phyloP scores from a whole-genome alignment of 495 filamentous ascomycete genomes.

The Pyronema omphalodes region DNA sequence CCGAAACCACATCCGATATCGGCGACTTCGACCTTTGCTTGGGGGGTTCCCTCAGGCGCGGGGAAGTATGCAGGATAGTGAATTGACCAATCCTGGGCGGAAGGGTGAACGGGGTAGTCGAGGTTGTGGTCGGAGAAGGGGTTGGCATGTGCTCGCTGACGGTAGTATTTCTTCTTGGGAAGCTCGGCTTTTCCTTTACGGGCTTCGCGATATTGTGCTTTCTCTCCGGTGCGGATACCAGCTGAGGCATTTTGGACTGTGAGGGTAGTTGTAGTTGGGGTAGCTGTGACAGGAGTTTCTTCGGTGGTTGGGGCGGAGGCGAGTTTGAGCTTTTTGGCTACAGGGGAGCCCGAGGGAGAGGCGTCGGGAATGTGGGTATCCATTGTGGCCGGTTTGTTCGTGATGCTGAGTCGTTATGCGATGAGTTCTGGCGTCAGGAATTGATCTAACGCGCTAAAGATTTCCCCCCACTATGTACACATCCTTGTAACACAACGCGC shows the following conservation, averaged over 20 bases:
- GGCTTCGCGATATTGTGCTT: constrained; percentile 17
- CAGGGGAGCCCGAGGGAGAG: too few relatives aligned
- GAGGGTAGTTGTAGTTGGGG: too few relatives aligned
- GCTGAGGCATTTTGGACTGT: neutral
- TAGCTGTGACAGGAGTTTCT: neutral
- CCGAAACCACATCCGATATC: constrained; percentile 97
- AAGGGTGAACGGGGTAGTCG: constrained; percentile 63
- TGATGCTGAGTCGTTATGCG: too few relatives aligned
- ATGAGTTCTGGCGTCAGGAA: too few relatives aligned
- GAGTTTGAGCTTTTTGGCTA: neutral
- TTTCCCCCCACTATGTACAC: too few relatives aligned
- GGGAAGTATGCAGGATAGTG: constrained; percentile 58
- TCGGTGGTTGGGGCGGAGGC: neutral
- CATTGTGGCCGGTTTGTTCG: too few relatives aligned
- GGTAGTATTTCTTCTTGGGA: constrained; percentile 85
- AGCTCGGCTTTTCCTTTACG: constrained; percentile 30
- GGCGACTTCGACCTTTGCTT: constrained; percentile 67
- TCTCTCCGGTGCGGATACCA: constrained; percentile 17
- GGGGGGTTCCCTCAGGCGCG: constrained; percentile 28
- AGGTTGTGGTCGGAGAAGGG: constrained; percentile 86
- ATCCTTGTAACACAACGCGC: too few relatives aligned
- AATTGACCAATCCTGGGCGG: constrained; percentile 75
- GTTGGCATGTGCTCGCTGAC: constrained; percentile 92
- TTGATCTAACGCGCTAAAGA: too few relatives aligned
- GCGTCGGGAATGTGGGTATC: too few relatives aligned